Evolutionary conservation across 768 basidiomycete genomes (phyloP).

Genomic region (Leucogyrophana mollusca): DNA sequence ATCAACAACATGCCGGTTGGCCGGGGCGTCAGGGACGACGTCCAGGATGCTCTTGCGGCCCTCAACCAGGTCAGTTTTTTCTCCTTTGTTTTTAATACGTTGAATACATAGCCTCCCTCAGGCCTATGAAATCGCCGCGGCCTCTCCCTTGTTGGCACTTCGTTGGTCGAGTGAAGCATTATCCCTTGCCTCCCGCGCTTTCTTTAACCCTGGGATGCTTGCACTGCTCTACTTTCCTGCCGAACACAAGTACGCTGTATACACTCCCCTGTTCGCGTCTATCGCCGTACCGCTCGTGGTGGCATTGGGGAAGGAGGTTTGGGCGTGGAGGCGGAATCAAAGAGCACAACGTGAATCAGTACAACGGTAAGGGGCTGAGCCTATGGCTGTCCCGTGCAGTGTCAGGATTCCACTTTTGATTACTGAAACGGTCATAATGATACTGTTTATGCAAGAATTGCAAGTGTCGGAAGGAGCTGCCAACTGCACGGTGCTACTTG

Average conservation of each 20-base stretch:
- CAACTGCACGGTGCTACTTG: too few species aligned
- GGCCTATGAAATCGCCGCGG: conserved; percentile 19
- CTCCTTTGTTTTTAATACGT: conserved; percentile 1
- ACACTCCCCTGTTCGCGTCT: conserved; percentile 92
- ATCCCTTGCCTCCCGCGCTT: conserved; percentile 75
- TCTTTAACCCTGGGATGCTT: conserved; percentile 97
- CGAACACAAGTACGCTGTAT: conserved; percentile 97
- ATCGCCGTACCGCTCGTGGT: conserved; percentile 81
- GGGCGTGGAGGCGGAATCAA: conserved; percentile 49
- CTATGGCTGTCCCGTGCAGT: background rate
- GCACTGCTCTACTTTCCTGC: conserved; percentile 96
- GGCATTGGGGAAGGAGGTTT: conserved; percentile 69
- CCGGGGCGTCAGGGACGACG: conserved; percentile 68
- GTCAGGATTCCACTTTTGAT: background rate
- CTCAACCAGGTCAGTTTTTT: conserved; percentile 62
- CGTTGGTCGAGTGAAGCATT: conserved; percentile 61
- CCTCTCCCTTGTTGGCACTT: conserved; percentile 38
- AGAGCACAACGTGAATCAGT: too few species aligned
- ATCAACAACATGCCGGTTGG: conserved; percentile 94
- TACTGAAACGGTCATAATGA: too few species aligned
- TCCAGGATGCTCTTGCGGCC: conserved; percentile 65
- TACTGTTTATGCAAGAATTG: too few species aligned
- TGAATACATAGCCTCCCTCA: conserved; percentile 12
- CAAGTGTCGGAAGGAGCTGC: too few species aligned
- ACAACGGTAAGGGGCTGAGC: background rate